Base-by-base conservation (phyloP, 148 eudicot species). In the Arbutus unedo region DNA sequence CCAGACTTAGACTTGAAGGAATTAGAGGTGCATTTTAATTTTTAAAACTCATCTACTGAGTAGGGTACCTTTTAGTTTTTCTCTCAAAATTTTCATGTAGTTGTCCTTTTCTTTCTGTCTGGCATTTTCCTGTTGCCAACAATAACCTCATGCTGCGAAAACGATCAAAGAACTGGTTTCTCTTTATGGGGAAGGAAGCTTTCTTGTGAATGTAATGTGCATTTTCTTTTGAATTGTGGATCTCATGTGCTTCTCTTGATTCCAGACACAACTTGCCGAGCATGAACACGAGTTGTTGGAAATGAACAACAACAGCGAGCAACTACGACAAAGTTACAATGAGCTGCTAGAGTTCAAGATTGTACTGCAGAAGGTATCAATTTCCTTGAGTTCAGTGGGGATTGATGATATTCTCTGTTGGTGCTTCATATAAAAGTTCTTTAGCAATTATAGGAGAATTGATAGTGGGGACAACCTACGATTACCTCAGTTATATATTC, bases 261-360 rank as follows among this genome's bases (percentile, higher is more conserved):
- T 83, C 84, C 85, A 96, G 99, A 55, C 88, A 48, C 95, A 91
- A 82, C 95, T 96, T 47, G 94, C 90, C 56, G 99, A 93, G 84
- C 97, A 94, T 89, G 99, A 96, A 85, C 95, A 90, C 67, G 99
- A 94, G 92, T 89, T 96, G 48, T 92, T 90, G 80, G 99, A 96
- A 87, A 93, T 92, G 94, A 96, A 94, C 88, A 79, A 89, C 62
- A 96, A 96, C 83, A 92, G 93, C 54, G 99, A 96, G 87, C 94
- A 93, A 88, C 86, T 96, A 84, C 85, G 44, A 79, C 93, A 92
- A 81, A 87, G 97, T 3, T 96, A 90, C 80, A 96, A 93, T 81
- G 97, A 96, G 91, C 91, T 96, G 84, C 85, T 93, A 25, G 99
- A 96, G 87, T 96, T 96, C 81, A 96, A 92, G 89, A 93, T 96